Evolutionary conservation across 306 rosid genomes (phyloP).

Genomic region (Citrullus mucosospermus): DNA sequence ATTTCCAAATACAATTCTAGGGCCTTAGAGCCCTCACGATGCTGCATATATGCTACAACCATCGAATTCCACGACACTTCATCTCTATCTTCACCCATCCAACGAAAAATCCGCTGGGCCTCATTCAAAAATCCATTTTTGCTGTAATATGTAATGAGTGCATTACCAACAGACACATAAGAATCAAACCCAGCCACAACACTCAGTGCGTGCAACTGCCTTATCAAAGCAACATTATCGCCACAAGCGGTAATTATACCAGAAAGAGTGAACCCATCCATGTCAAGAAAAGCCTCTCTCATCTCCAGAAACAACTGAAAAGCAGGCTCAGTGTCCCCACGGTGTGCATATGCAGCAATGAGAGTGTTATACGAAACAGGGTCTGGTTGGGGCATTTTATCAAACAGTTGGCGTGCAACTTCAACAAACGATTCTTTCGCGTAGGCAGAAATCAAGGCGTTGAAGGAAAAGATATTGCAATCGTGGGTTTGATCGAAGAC

Average conservation of each 20-base stretch:
- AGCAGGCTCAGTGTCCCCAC: conserved; percentile 27
- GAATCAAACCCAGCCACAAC: conserved; percentile 41
- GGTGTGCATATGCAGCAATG: conserved; percentile 45
- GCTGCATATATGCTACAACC: conserved; percentile 64
- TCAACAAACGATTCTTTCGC: conserved; percentile 10
- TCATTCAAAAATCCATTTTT: conserved; percentile 39
- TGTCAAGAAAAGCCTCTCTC: conserved; percentile 23
- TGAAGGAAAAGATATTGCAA: conserved; percentile 39
- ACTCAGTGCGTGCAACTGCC: conserved; percentile 34
- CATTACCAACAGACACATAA: conserved; percentile 50
- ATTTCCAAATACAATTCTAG: conserved; percentile 49
- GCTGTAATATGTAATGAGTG: conserved; percentile 37
- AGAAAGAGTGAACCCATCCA: conserved; percentile 66
- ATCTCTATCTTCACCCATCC: neutral
- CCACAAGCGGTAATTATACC: conserved; percentile 25
- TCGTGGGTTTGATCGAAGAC: conserved; percentile 21
- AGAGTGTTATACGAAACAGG: conserved; percentile 20
- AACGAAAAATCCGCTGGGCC: conserved; percentile 33
- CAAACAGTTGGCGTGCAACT: conserved; percentile 6
- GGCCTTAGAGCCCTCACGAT: conserved; percentile 28
- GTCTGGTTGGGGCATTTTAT: conserved; percentile 1
- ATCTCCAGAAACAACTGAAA: conserved; percentile 30
- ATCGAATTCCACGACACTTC: conserved; percentile 15
- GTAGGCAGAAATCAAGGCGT: conserved; percentile 25
- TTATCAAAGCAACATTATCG: conserved; percentile 28